Evolutionary conservation across 2,329 filamentous ascomycete genomes (phyloP).

Genomic region (Elsinoe necatrix): DNA sequence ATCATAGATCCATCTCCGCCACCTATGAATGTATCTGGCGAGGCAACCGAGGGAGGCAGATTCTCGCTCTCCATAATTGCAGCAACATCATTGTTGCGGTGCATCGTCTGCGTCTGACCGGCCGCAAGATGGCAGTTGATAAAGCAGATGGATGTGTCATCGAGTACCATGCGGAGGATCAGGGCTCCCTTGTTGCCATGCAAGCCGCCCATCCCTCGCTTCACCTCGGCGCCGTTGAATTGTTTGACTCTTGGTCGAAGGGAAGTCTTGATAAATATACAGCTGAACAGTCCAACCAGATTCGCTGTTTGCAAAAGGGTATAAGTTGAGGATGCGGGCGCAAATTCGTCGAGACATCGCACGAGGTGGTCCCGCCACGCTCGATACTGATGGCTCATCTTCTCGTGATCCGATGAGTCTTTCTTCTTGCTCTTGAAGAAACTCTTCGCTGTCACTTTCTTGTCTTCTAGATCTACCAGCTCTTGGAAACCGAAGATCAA

Average conservation of each 20-base stretch:
- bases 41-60: constrained; percentile 53
- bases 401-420: constrained; percentile 72
- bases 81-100: constrained; percentile 86
- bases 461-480: constrained; percentile 94
- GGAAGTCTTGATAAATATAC: constrained; percentile 81
- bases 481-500: constrained; percentile 96
- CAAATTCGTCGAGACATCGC: constrained; percentile 71
- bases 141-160: constrained; percentile 91
- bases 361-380: constrained; percentile 91
- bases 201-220: constrained; percentile 88
- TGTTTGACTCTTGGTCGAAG: constrained; percentile 69
- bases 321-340: constrained; percentile 69
- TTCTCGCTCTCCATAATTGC: constrained; percentile 74
- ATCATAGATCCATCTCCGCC: constrained; percentile 96
- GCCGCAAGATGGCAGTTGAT: constrained; percentile 96
- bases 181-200: constrained; percentile 97
- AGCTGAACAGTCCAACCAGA: constrained; percentile 90
- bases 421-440: constrained; percentile 78
- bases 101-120: constrained; percentile 79
- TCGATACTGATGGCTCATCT: constrained; percentile 95
- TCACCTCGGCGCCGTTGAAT: constrained; percentile 73
- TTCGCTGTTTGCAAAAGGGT: constrained; percentile 80
- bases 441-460: constrained; percentile 86
- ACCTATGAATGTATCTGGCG: constrained; percentile 72
- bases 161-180: constrained; percentile 81